Evolutionary conservation across 2,329 filamentous ascomycete species (phyloP).

Genomic region (Drechslerella coelobrocha): DNA sequence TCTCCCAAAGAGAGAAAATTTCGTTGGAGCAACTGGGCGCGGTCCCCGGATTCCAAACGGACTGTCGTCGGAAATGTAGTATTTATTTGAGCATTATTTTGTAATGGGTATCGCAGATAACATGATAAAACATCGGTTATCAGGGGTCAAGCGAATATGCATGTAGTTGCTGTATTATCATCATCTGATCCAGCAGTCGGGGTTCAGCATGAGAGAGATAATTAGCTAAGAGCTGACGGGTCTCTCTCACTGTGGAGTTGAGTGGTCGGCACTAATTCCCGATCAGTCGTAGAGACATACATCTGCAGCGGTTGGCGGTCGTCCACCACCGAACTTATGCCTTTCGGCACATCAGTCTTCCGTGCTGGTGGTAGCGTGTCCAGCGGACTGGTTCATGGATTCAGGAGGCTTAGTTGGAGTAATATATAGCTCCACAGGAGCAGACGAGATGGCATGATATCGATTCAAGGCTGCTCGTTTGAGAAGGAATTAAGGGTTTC

Average conservation of each 20-base stretch:
- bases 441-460: slow-evolving; percentile 2
- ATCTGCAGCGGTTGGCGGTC: slow-evolving; percentile 14
- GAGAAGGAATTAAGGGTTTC: slow-evolving; percentile 33
- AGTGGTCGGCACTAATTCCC: background rate
- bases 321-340: slow-evolving; percentile 33
- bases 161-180: background rate
- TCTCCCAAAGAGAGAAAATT: too few relatives aligned
- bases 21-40: too few relatives aligned
- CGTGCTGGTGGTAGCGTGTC: slow-evolving; percentile 45
- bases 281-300: too few relatives aligned
- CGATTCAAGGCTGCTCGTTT: slow-evolving; percentile 6
- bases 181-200: background rate
- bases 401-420: slow-evolving; percentile 38
- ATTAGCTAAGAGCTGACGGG: slow-evolving; percentile 36
- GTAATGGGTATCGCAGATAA: background rate
- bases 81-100: background rate
- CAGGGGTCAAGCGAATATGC: background rate
- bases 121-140: background rate
- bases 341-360: slow-evolving; percentile 33
- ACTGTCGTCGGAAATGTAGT: background rate
- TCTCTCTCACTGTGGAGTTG: slow-evolving; percentile 30
- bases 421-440: slow-evolving; percentile 6
- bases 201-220: too few relatives aligned
- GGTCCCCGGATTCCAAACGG: background rate
- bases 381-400: slow-evolving; percentile 49